phyloP scores from a whole-genome alignment of 257 asterid genomes.

The Ligustrum vulgare region DNA sequence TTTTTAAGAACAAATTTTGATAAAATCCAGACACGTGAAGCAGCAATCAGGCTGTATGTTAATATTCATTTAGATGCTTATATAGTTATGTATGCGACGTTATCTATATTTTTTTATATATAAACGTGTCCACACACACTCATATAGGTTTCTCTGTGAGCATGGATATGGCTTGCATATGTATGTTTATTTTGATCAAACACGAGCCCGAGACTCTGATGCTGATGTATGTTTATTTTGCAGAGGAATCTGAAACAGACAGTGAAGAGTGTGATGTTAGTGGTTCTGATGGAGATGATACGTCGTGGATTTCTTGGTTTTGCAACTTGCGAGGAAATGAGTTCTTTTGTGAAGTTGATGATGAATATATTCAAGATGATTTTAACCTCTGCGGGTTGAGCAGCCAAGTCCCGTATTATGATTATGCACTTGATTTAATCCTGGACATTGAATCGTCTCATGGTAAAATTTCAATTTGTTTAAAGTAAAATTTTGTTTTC shows the following conservation, averaged over 20 bases:
- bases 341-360: conserved; percentile 96
- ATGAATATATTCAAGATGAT: conserved; percentile 95
- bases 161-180: background rate
- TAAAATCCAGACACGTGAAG: background rate
- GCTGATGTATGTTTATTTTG: conserved; percentile 21
- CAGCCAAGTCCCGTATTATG: conserved; percentile 94
- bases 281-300: conserved; percentile 97
- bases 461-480: conserved; percentile 41
- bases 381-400: conserved; percentile 97
- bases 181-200: background rate
- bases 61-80: background rate
- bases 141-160: background rate
- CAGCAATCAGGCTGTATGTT: background rate
- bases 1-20: background rate
- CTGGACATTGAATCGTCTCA: conserved; percentile 95
- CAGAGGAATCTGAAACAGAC: conserved; percentile 96
- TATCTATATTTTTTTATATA: background rate
- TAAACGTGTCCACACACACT: background rate
- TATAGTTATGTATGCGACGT: background rate
- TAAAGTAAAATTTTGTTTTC: background rate
- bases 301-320: conserved; percentile 99
- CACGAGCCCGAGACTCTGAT: conserved; percentile 14
- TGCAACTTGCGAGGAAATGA: conserved; percentile 99
- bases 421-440: conserved; percentile 92
- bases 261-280: conserved; percentile 95